phyloP scores from a whole-genome alignment of 2,329 filamentous ascomycete genomes.

The Aquanectria penicillioides region DNA sequence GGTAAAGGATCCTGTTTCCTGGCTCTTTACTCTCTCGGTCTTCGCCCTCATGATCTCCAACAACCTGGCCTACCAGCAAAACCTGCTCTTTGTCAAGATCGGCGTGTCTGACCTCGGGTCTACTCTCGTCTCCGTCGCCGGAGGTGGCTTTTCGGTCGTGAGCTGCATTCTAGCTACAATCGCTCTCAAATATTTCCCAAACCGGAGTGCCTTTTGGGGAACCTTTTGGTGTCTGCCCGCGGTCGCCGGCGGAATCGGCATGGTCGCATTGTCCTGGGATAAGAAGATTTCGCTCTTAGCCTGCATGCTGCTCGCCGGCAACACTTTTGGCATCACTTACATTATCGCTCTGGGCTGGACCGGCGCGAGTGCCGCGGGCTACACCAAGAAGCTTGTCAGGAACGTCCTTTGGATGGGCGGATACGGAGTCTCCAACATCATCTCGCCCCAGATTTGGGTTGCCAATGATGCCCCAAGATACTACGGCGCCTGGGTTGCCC shows the following conservation, averaged over 20 bases:
- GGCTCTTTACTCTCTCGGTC: constrained; percentile 43
- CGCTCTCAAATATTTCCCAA: constrained; percentile 26
- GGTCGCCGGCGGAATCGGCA: constrained; percentile 32
- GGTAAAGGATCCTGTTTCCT: constrained; percentile 42
- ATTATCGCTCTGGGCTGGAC: constrained; percentile 29
- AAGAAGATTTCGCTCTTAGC: constrained; percentile 42
- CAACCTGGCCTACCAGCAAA: constrained; percentile 51
- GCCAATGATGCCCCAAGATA: constrained; percentile 24
- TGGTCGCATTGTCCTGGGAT: constrained; percentile 34
- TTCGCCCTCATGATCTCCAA: constrained; percentile 51
- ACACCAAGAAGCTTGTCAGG: constrained; percentile 55
- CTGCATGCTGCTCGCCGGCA: constrained; percentile 27
- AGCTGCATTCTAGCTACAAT: constrained; percentile 30
- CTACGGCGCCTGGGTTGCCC: constrained; percentile 32
- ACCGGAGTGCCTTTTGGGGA: constrained; percentile 33
- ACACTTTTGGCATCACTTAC: constrained; percentile 30
- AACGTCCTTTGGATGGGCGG: constrained; percentile 51
- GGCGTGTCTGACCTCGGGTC: constrained; percentile 25
- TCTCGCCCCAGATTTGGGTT: constrained; percentile 48
- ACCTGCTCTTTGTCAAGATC: constrained; percentile 26
- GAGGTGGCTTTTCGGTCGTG: constrained; percentile 26
- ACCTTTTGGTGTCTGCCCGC: constrained; percentile 35
- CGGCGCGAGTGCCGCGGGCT: constrained; percentile 34
- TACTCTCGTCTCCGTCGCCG: constrained; percentile 26
- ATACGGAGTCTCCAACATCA: constrained; percentile 47